A percentile compares a stretch with the other conserved stretches of the same genome.
Conservation (phyloP, 148 eudicot genomes). For the Amaranthus hypochondriacus region DNA sequence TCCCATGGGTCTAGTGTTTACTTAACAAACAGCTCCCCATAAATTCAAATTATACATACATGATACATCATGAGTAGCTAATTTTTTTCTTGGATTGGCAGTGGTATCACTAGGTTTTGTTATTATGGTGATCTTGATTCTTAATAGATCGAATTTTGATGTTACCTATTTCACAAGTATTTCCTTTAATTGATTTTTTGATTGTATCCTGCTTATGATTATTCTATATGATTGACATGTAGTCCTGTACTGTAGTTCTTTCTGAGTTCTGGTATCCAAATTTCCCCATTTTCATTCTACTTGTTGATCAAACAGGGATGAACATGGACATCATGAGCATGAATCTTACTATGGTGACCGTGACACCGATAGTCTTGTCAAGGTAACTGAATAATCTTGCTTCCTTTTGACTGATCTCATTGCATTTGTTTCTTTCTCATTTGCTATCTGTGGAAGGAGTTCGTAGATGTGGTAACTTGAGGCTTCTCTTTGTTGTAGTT, state of each 20-base stretch:
- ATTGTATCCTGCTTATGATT: neutral
- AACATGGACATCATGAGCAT: constrained; percentile 84
- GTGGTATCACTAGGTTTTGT: neutral
- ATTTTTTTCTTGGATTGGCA: neutral
- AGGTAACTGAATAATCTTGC: constrained; percentile 30
- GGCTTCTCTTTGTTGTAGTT: constrained; percentile 40
- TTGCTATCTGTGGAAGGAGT: neutral
- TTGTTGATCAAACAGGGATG: constrained; percentile 42
- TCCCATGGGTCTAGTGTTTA: no score
- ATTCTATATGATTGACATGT: neutral
- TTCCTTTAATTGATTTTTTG: neutral
- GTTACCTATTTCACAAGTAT: no score
- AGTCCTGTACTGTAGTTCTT: neutral
- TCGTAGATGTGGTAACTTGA: constrained; percentile 12
- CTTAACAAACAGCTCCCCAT: neutral
- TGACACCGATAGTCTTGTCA: constrained; percentile 83
- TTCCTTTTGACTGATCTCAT: neutral
- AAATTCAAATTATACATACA: neutral
- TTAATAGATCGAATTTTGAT: no score
- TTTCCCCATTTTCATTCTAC: neutral
- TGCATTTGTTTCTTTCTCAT: neutral
- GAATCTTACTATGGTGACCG: constrained; percentile 97
- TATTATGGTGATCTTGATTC: no score
- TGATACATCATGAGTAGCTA: neutral
- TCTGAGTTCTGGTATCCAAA: neutral